Conservation (phyloP, 1,284 basidiomycete genomes). For the Puccinia polysora region DNA sequence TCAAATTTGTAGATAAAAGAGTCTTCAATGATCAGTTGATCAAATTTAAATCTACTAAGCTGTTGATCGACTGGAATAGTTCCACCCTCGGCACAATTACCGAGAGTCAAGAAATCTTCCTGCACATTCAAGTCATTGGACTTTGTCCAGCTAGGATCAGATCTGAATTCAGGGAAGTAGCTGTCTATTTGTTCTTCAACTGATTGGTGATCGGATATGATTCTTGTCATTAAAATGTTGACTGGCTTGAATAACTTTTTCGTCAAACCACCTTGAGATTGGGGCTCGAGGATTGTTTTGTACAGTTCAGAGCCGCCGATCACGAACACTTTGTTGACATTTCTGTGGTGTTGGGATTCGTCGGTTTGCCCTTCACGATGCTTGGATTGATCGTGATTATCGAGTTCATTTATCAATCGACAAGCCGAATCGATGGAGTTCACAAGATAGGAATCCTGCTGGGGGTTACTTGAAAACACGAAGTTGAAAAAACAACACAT, state of each 20-base stretch:
- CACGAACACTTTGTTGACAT: conserved; percentile 61
- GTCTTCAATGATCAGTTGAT: conserved; percentile 22
- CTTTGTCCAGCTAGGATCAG: background rate
- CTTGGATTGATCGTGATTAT: conserved; percentile 22
- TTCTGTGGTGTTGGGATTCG: conserved; percentile 44
- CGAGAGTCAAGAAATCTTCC: background rate
- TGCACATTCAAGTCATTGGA: background rate
- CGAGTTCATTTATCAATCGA: conserved; percentile 37
- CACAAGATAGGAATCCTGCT: conserved; percentile 14
- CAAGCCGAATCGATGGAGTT: conserved; percentile 16
- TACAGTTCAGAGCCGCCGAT: conserved; percentile 89
- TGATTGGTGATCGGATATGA: conserved; percentile 56
- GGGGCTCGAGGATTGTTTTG: conserved; percentile 60
- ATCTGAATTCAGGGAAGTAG: conserved; percentile 71
- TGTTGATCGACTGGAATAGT: background rate
- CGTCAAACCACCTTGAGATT: no score
- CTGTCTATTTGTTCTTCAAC: conserved; percentile 76
- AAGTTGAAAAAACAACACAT: background rate
- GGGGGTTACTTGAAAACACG: background rate
- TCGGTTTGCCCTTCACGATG: conserved; percentile 43
- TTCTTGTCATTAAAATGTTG: conserved; percentile 78
- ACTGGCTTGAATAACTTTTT: conserved; percentile 54
- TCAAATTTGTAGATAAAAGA: conserved; percentile 22
- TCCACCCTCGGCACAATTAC: background rate
- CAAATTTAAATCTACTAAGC: background rate